phyloP scores from a whole-genome alignment of 2,329 filamentous ascomycete species.

The Huntiella abstrusa region DNA sequence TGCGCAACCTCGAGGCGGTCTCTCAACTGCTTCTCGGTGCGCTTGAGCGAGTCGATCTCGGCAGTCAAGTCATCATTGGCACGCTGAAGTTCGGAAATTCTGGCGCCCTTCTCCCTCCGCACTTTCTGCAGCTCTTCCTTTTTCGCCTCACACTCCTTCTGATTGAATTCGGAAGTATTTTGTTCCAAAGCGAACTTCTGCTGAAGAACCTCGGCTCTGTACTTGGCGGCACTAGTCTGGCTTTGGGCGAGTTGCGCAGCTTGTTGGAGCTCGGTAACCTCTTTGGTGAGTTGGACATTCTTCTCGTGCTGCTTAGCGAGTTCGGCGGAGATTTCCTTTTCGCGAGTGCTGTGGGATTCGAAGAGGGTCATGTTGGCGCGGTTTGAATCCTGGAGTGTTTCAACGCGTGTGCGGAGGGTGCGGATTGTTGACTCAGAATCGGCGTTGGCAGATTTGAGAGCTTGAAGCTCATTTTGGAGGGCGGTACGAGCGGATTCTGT shows the following conservation, averaged over 20 bases:
- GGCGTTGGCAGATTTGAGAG: slow-evolving; percentile 54
- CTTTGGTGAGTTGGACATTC: slow-evolving; percentile 63
- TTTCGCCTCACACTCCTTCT: slow-evolving; percentile 80
- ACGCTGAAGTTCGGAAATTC: slow-evolving; percentile 73
- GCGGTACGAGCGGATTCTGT: slow-evolving; percentile 57
- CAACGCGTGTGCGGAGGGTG: slow-evolving; percentile 62
- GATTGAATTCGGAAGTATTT: slow-evolving; percentile 84
- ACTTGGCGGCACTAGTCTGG: slow-evolving; percentile 62
- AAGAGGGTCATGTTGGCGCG: slow-evolving; percentile 76
- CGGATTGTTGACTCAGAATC: slow-evolving; percentile 59
- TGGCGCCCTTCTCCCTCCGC: slow-evolving; percentile 83
- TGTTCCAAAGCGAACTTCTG: slow-evolving; percentile 80
- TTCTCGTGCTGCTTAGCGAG: slow-evolving; percentile 79
- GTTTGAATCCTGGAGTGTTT: slow-evolving; percentile 77
- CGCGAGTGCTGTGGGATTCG: slow-evolving; percentile 72
- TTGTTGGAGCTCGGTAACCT: slow-evolving; percentile 67
- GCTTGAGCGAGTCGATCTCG: slow-evolving; percentile 56
- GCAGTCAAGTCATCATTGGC: slow-evolving; percentile 70
- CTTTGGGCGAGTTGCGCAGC: slow-evolving; percentile 66
- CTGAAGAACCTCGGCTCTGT: slow-evolving; percentile 73
- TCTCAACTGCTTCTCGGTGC: slow-evolving; percentile 63
- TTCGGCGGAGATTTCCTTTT: slow-evolving; percentile 72
- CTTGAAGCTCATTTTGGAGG: slow-evolving; percentile 65
- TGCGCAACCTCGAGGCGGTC: slow-evolving; percentile 68
- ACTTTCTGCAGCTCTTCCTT: slow-evolving; percentile 71